Evolutionary conservation across 306 rosid genomes (phyloP), one percentile per base, ranked within the genome.

Genomic region (Quercus robur): DNA sequence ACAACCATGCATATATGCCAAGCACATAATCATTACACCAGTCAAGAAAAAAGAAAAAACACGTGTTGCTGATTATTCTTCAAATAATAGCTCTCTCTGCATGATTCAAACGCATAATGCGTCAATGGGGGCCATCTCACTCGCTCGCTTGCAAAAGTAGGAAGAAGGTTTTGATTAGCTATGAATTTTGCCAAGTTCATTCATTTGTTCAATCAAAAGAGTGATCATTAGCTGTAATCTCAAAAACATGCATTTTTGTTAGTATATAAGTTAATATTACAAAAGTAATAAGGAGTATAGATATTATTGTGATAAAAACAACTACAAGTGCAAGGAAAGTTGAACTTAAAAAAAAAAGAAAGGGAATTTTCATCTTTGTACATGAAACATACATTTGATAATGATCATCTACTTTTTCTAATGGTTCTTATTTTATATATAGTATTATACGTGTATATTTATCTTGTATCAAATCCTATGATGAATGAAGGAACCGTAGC

Each of bases 11-110:
- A 49, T 49, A 49, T 49, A 49, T 49, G 71, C 59, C 17, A 8
- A 63, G 66, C 58, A 62, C 74, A 78, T 86, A 78, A 84, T 89
- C 87, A 89, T 85, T 81, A 75, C 77, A 81, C 73, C 62, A 72
- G 82, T 78, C 88, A 84, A 81, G 84, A 56, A 55, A 56, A 75
- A 82, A 63, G 77, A 76, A 73, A 80, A 76, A 73, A 76, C 80
- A 75, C 83, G 81, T 52, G 77, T 75, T 56, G 56, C 70, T 63
- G 71, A 84, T 70, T 71, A 81, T 77, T 71, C 76, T 76, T 75
- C 80, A 74, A 58, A 85, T 76, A 82, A 67, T 67, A 62, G 78
- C 71, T 70, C 79, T 31, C 20, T 23, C 78, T 51, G 55, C 76
- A 69, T 61, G 33, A 75, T 59, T 58, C 58, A 75, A 38, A 23